phyloP scores from a whole-genome alignment of 495 filamentous ascomycete species.

The Penicillium chermesinum region DNA sequence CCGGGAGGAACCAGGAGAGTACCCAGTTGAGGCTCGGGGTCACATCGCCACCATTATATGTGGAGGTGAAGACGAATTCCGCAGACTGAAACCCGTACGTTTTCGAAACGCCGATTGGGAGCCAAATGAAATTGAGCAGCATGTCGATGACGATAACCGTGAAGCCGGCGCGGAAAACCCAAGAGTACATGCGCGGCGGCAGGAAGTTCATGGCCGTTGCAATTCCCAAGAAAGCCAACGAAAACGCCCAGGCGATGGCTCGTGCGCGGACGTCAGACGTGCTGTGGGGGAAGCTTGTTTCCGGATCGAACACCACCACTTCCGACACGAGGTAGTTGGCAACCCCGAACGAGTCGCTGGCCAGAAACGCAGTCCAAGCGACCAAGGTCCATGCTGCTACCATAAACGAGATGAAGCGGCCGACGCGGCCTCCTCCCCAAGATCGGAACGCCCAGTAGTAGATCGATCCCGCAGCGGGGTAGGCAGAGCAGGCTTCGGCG shows the following conservation, averaged over 20 bases:
- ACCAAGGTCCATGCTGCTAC: conserved; percentile 35
- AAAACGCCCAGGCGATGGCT: conserved; percentile 31
- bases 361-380: conserved; percentile 33
- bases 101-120: conserved; percentile 28
- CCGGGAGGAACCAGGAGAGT: conserved; percentile 30
- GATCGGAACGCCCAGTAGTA: conserved; percentile 39
- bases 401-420: conserved; percentile 29
- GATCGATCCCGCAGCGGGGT: conserved; percentile 32
- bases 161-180: conserved; percentile 34
- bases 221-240: conserved; percentile 26
- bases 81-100: conserved; percentile 34
- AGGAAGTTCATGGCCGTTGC: conserved; percentile 31
- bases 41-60: conserved; percentile 29
- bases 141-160: conserved; percentile 31
- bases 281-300: conserved; percentile 27
- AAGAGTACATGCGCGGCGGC: conserved; percentile 28
- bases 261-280: conserved; percentile 28
- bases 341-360: conserved; percentile 33
- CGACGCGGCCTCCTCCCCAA: conserved; percentile 26
- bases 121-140: conserved; percentile 35
- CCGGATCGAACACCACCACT: conserved; percentile 27
- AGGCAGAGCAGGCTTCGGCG: conserved; percentile 31
- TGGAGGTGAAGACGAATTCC: conserved; percentile 31
- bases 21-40: conserved; percentile 32
- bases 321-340: conserved; percentile 33